Conservation (phyloP, 2,329 filamentous ascomycete species). For the Albophoma yamanashiensis region DNA sequence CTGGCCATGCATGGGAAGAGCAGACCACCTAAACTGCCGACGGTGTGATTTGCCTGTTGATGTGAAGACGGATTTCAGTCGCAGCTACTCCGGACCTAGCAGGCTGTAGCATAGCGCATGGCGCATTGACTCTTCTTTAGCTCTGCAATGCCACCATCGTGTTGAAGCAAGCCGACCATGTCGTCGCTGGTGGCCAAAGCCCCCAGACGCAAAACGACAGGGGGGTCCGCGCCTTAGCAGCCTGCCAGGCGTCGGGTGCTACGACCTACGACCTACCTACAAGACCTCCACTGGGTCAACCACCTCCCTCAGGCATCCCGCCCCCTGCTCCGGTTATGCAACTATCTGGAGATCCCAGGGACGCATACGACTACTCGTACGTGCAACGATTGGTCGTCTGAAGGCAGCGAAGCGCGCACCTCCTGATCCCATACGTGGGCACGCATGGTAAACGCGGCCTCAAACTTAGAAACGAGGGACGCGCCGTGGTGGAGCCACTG, state of each 20-base stretch:
- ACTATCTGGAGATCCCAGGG: background rate
- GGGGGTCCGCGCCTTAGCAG: background rate
- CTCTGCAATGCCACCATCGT: background rate
- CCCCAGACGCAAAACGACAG: background rate
- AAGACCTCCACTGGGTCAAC: background rate
- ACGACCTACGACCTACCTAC: no score
- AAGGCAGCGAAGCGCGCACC: background rate
- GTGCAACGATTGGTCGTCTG: background rate
- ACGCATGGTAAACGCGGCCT: background rate
- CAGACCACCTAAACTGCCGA: background rate
- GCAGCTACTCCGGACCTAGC: background rate
- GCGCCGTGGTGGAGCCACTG: background rate
- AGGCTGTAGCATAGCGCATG: background rate
- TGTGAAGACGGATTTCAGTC: background rate
- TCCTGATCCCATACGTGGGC: background rate
- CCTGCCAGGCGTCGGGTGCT: no score
- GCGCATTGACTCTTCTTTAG: background rate
- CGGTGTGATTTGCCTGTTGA: background rate
- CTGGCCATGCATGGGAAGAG: background rate
- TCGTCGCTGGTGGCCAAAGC: background rate
- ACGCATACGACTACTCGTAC: background rate
- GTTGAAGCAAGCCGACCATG: background rate
- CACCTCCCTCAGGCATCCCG: background rate
- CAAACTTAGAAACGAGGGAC: background rate
- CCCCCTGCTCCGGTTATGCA: background rate